Conservation (phyloP, 202 grass and related monocot species). For the Carex arenaria region DNA sequence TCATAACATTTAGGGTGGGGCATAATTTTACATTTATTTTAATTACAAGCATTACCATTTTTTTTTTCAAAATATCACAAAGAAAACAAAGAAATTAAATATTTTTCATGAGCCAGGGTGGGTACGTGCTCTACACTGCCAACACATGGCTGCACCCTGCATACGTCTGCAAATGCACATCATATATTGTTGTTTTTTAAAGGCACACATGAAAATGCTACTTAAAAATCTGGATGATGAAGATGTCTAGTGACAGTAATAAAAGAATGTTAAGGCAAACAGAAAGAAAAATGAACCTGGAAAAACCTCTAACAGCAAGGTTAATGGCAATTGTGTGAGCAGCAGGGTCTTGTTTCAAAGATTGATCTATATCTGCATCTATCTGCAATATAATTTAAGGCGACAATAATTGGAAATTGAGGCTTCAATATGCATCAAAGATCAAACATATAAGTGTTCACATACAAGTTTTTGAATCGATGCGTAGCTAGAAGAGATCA, state of each 20-base stretch:
- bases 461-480: conserved; percentile 84
- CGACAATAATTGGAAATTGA: conserved; percentile 3
- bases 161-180: background rate
- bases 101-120: background rate
- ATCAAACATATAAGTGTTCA: conserved; percentile 12
- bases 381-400: conserved; percentile 42
- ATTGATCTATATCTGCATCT: conserved; percentile 61
- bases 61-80: background rate
- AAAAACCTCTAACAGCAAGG: conserved; percentile 71
- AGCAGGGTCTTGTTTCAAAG: conserved; percentile 56
- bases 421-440: background rate
- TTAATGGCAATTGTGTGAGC: conserved; percentile 54
- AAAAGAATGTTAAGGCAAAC: conserved; percentile 19
- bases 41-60: background rate
- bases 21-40: background rate
- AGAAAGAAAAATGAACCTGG: conserved; percentile 46
- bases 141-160: background rate
- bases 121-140: background rate
- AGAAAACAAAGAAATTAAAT: background rate
- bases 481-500: conserved; percentile 76
- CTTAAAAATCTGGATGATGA: background rate
- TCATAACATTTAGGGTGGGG: background rate
- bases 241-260: conserved; percentile 6
- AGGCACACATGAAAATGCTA: background rate
- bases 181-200: background rate